Evolutionary conservation across 208 protist genomes (phyloP).

Genomic region (Leishmania turanica): DNA sequence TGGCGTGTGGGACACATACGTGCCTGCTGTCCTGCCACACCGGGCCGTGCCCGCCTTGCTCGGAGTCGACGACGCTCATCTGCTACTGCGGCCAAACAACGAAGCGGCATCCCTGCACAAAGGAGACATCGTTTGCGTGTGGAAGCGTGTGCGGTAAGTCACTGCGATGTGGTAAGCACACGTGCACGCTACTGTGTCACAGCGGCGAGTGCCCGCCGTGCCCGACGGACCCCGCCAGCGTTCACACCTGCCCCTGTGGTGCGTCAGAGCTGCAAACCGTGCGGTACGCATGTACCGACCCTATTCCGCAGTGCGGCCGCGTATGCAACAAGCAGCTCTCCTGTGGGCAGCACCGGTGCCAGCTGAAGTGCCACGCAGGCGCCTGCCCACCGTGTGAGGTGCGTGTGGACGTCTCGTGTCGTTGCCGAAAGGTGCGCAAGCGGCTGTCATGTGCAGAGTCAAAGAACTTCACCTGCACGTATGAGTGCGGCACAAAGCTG

Average conservation of each 20-base stretch:
- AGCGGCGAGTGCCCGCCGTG: constrained; percentile 64
- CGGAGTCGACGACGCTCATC: constrained; percentile 13
- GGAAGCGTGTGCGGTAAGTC: constrained; percentile 52
- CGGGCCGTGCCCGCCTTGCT: constrained; percentile 49
- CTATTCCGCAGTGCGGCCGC: constrained; percentile 60
- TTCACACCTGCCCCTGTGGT: constrained; percentile 72
- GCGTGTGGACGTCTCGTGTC: constrained; percentile 43
- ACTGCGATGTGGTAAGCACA: constrained; percentile 58
- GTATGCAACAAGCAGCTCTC: constrained; percentile 63
- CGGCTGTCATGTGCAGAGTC: constrained; percentile 50
- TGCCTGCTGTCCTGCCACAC: constrained; percentile 59
- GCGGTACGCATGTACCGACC: constrained; percentile 55
- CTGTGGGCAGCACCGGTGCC: constrained; percentile 65
- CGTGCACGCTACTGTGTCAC: constrained; percentile 63
- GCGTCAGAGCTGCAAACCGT: constrained; percentile 22
- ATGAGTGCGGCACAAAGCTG: constrained; percentile 66
- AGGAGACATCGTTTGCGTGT: constrained; percentile 42
- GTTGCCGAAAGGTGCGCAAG: constrained; percentile 53
- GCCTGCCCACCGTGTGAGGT: constrained; percentile 49
- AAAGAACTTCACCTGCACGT: constrained; percentile 48
- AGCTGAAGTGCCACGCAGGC: constrained; percentile 53
- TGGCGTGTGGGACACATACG: constrained; percentile 57
- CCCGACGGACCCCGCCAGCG: constrained; percentile 42
- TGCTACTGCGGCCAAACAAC: constrained; percentile 52
- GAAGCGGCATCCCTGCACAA: constrained; percentile 41